These are phyloP conservation scores for Phytophthora tentaculata DNA, from an alignment of 352 stramenopile species.

Conservation along the genomic window DNA sequence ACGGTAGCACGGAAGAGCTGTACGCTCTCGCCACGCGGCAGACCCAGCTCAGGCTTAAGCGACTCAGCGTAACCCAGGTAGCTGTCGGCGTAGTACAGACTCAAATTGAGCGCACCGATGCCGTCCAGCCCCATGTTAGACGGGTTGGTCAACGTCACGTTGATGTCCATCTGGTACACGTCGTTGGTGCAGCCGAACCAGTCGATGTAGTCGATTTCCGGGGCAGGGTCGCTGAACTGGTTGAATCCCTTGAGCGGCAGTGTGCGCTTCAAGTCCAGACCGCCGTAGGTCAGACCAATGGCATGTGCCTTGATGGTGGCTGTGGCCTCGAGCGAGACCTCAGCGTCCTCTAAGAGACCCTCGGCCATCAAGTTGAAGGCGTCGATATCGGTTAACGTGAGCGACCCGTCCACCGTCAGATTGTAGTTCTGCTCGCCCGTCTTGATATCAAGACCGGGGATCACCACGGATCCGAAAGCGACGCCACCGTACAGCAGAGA, in stretches of 20 bases:
- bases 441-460: constrained; percentile 60
- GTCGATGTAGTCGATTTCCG: constrained; percentile 64
- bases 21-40: constrained; percentile 55
- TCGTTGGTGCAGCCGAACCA: constrained; percentile 49
- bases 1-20: constrained; percentile 63
- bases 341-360: constrained; percentile 41
- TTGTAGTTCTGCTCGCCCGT: constrained; percentile 61
- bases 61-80: constrained; percentile 74
- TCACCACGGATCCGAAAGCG: constrained; percentile 51
- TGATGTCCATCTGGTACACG: constrained; percentile 62
- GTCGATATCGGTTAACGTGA: constrained; percentile 45
- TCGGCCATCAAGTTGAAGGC: constrained; percentile 55
- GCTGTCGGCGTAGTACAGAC: constrained; percentile 62
- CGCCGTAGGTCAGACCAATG: constrained; percentile 56
- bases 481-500: constrained; percentile 51
- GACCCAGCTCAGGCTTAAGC: constrained; percentile 41
- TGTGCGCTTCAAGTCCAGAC: constrained; percentile 52
- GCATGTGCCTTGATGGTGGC: constrained; percentile 53
- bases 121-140: constrained; percentile 56
- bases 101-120: constrained; percentile 74
- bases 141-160: constrained; percentile 64
- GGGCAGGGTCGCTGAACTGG: constrained; percentile 55
- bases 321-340: constrained; percentile 44
- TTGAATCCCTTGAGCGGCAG: constrained; percentile 57
- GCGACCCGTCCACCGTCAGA: constrained; percentile 44